Conservation (phyloP, 495 filamentous ascomycete genomes). For the Xylaria castorea region DNA sequence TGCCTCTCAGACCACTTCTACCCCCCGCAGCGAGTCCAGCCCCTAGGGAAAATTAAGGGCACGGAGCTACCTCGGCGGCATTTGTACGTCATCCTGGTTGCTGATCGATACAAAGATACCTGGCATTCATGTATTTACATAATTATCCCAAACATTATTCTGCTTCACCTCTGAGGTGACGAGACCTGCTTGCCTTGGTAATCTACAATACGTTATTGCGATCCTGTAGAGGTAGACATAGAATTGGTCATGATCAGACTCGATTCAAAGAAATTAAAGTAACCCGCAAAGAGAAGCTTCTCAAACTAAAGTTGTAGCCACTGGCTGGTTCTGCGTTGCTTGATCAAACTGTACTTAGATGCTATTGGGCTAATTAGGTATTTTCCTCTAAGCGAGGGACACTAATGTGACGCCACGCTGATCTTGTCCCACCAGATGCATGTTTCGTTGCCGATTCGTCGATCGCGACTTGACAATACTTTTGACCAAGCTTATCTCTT, state of each 20-base stretch:
- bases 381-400: constrained; percentile 39
- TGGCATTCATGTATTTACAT: constrained; percentile 2
- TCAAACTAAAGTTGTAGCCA: background rate
- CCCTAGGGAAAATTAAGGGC: constrained; percentile 20
- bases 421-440: constrained; percentile 40
- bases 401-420: constrained; percentile 41
- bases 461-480: constrained; percentile 33
- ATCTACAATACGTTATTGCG: too few species aligned
- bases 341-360: constrained; percentile 6
- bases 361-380: constrained; percentile 29
- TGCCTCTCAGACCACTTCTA: constrained; percentile 20
- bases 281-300: background rate
- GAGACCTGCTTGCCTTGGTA: background rate
- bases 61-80: constrained; percentile 29
- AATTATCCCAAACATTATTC: constrained; percentile 11
- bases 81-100: constrained; percentile 23
- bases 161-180: background rate
- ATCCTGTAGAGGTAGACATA: background rate
- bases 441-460: constrained; percentile 35
- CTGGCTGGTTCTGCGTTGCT: constrained; percentile 14
- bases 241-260: background rate
- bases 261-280: background rate
- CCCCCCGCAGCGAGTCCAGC: constrained; percentile 23
- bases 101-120: constrained; percentile 23
- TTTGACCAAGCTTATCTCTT: constrained; percentile 16